Percentiles rank a stretch among this genome's conserved stretches.
phyloP scores from a whole-genome alignment of 2,329 filamentous ascomycete species.

The Fusarium zealandicum region DNA sequence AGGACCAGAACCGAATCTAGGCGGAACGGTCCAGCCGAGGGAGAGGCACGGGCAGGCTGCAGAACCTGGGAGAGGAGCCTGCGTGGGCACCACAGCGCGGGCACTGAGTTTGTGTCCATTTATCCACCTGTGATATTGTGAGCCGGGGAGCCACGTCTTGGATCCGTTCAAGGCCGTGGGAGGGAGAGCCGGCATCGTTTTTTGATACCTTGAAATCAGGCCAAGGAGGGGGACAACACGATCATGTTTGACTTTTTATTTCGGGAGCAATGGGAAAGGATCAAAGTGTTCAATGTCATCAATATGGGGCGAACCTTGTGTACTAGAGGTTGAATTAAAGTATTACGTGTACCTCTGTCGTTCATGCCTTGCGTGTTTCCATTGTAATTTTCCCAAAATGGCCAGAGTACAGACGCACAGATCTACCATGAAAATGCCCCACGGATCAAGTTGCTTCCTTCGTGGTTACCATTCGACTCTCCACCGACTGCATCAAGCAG shows the following conservation, averaged over 20 bases:
- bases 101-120: constrained; percentile 13
- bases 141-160: constrained; percentile 19
- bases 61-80: constrained; percentile 32
- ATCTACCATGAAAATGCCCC: no score
- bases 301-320: no score
- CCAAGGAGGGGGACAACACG: constrained; percentile 24
- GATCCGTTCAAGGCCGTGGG: constrained; percentile 14
- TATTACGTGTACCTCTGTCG: constrained; percentile 30
- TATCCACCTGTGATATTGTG: constrained; percentile 16
- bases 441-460: not conserved
- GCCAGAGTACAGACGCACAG: not conserved
- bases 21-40: constrained; percentile 30
- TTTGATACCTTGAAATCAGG: constrained; percentile 39
- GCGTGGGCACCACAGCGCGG: not conserved
- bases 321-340: constrained; percentile 36
- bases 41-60: constrained; percentile 26
- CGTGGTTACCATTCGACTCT: not conserved
- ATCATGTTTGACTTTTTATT: constrained; percentile 36
- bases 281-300: constrained; percentile 36
- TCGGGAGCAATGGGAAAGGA: constrained; percentile 36
- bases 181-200: constrained; percentile 32
- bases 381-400: constrained; percentile 4
- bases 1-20: constrained; percentile 47
- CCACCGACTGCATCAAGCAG: not conserved
- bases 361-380: constrained; percentile 6